Conservation (phyloP, 75 land plant species). For the Adiantum capillusveneris region DNA sequence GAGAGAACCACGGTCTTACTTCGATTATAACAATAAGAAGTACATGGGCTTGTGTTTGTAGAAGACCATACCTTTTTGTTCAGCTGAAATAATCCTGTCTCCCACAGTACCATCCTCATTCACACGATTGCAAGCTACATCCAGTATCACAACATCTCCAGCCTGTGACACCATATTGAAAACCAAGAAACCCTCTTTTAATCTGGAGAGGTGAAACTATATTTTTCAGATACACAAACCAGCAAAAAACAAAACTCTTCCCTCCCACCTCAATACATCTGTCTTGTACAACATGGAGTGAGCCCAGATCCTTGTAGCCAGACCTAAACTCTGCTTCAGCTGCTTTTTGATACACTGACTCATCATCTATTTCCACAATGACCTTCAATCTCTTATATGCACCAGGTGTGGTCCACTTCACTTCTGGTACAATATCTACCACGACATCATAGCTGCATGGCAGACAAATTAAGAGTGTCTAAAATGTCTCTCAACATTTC, state of each 20-base stretch:
- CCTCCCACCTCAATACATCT: conserved; percentile 67
- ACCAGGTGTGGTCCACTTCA: conserved; percentile 69
- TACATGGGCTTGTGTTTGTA: background rate
- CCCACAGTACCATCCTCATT: conserved; percentile 50
- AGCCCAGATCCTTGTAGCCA: conserved; percentile 73
- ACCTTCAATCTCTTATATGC: conserved; percentile 74
- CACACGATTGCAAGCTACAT: conserved; percentile 59
- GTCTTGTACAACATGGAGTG: conserved; percentile 55
- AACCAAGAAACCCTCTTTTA: too few species aligned
- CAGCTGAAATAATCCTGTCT: conserved; percentile 70
- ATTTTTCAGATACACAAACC: too few species aligned
- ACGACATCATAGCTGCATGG: conserved; percentile 68
- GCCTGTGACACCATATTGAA: conserved; percentile 27
- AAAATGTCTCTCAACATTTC: too few species aligned
- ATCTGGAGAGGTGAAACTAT: too few species aligned
- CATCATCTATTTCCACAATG: conserved; percentile 59
- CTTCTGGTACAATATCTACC: conserved; percentile 83
- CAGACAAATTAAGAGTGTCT: too few species aligned
- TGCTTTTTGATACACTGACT: conserved; percentile 43
- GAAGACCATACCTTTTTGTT: conserved; percentile 61
- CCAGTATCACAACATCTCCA: conserved; percentile 80
- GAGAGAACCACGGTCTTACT: too few species aligned
- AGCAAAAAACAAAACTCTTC: too few species aligned
- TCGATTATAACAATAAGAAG: too few species aligned
- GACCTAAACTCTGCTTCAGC: conserved; percentile 67